Evolutionary conservation across 2,329 filamentous ascomycete genomes (phyloP).

Genomic region (Alternaria atra): DNA sequence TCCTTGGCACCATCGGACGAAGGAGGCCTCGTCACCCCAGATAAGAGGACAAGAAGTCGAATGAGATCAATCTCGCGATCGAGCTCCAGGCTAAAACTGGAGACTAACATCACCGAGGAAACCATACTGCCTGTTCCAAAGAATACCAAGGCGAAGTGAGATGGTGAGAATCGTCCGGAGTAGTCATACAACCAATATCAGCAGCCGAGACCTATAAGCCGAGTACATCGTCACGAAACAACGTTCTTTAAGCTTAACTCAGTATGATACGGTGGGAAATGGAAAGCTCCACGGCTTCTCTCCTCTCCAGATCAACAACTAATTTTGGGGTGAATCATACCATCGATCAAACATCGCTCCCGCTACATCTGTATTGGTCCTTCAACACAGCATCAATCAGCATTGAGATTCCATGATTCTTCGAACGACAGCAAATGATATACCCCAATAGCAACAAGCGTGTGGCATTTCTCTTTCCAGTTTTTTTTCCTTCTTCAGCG

Average conservation of each 20-base stretch:
- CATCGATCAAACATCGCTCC: slow-evolving; percentile 2
- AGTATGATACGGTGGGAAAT: slow-evolving; percentile 20
- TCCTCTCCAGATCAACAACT: too few species aligned
- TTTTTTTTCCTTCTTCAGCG: not conserved
- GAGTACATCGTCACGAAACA: slow-evolving; percentile 23
- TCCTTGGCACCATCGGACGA: not conserved
- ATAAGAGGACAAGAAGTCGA: not conserved
- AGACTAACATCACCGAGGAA: slow-evolving; percentile 28
- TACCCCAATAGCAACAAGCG: not conserved
- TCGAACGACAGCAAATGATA: not conserved
- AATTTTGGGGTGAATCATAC: not conserved
- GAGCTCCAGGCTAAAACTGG: slow-evolving; percentile 21
- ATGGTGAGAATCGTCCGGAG: not conserved
- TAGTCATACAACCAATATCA: not conserved
- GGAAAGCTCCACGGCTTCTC: not conserved
- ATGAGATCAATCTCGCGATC: slow-evolving; percentile 9
- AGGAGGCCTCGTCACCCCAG: not conserved
- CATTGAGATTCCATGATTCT: not conserved
- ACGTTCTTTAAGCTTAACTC: slow-evolving; percentile 24
- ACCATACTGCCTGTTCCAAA: slow-evolving; percentile 15
- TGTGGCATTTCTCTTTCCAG: slow-evolving; percentile 8
- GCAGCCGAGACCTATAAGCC: not conserved
- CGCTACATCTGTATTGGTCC: not conserved
- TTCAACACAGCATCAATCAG: not conserved
- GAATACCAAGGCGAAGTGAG: slow-evolving; percentile 10